These are phyloP conservation scores for Marasmius fiardii DNA, from an alignment of 1,284 basidiomycete genomes.

Conservation along the genomic window DNA sequence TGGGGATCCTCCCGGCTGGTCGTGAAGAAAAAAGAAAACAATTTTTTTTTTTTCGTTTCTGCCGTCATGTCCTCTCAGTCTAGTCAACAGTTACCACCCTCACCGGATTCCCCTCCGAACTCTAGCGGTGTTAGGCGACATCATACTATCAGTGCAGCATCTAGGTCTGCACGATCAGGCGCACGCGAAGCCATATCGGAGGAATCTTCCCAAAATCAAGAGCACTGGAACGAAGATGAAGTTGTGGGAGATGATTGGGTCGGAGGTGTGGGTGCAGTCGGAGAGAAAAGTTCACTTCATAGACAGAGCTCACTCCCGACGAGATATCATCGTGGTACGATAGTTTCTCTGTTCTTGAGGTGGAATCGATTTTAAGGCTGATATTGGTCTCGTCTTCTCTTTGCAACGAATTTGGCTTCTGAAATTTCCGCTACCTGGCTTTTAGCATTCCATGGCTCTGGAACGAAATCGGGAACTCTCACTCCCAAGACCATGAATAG, in stretches of 20 bases:
- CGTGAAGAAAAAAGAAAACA: not conserved
- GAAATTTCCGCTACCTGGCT: too few relatives aligned
- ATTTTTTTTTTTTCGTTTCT: constrained; percentile 1
- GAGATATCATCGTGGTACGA: constrained; percentile 71
- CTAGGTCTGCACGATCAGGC: constrained; percentile 56
- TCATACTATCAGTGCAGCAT: constrained; percentile 78
- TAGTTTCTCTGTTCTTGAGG: constrained; percentile 9
- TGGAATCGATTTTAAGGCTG: constrained; percentile 4
- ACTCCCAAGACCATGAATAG: constrained; percentile 77
- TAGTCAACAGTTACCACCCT: constrained; percentile 8
- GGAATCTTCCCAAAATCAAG: constrained; percentile 60
- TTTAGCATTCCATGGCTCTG: constrained; percentile 44
- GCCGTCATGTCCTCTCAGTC: constrained; percentile 15
- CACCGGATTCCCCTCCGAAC: constrained; percentile 36
- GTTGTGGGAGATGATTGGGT: constrained; percentile 76
- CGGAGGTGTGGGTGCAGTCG: constrained; percentile 73
- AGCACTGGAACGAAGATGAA: constrained; percentile 72
- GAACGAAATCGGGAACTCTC: constrained; percentile 53
- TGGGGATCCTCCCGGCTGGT: not conserved
- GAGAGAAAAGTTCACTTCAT: constrained; percentile 75
- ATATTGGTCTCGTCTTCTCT: constrained; percentile 7
- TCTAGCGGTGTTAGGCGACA: constrained; percentile 62
- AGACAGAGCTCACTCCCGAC: constrained; percentile 79
- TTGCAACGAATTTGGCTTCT: too few relatives aligned
- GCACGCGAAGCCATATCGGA: constrained; percentile 67